phyloP scores from a whole-genome alignment of 148 eudicot species.

The Chenopodium album region DNA sequence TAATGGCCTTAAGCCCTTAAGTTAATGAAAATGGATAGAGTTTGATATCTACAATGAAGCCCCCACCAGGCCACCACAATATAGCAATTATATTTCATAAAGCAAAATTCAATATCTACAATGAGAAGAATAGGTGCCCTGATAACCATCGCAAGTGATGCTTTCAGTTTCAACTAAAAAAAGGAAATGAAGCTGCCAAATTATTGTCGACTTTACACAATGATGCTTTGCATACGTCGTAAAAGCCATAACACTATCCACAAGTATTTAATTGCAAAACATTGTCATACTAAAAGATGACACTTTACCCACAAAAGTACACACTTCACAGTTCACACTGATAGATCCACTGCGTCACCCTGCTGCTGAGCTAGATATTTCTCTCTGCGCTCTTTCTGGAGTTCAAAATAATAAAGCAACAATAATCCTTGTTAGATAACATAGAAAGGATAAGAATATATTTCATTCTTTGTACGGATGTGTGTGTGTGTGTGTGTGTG shows the following conservation, averaged over 20 bases:
- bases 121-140: conserved; percentile 7
- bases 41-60: not conserved
- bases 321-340: conserved; percentile 37
- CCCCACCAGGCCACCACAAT: conserved; percentile 2
- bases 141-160: conserved; percentile 8
- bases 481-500: not conserved
- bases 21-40: no score
- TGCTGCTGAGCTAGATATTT: conserved; percentile 82
- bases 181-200: conserved; percentile 17
- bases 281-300: conserved; percentile 5
- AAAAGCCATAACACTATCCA: conserved; percentile 4
- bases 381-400: conserved; percentile 82
- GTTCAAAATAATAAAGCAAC: not conserved
- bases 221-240: conserved; percentile 7
- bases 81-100: conserved; percentile 18
- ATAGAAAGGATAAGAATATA: not conserved
- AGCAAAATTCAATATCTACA: conserved; percentile 24
- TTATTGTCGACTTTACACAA: conserved; percentile 27
- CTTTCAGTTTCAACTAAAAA: conserved; percentile 8
- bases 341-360: conserved; percentile 59
- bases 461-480: not conserved
- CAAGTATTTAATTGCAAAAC: not conserved
- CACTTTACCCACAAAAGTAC: conserved; percentile 18
- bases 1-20: no score
- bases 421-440: not conserved